Base-by-base conservation (phyloP, 768 basidiomycete genomes). In the Cystobasidium onofrii region DNA sequence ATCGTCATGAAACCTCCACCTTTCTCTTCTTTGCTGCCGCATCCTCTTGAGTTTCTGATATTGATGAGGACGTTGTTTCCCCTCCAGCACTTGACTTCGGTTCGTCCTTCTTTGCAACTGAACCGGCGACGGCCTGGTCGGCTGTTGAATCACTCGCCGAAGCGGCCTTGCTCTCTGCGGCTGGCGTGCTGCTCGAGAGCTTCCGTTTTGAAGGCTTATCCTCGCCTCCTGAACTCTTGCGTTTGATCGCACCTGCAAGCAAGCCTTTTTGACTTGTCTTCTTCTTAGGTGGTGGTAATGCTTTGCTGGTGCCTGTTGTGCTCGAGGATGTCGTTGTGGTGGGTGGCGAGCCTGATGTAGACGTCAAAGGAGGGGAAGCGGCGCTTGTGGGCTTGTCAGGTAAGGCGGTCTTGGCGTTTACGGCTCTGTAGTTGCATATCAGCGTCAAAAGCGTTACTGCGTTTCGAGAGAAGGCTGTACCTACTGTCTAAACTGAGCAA, bases 211-310 rank as follows among this genome's bases (percentile, higher is more conserved):
- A 25, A 41, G 7, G 27, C 12, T 69, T 43, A 29, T 69, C 44
- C 12, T 69, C 66, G 50, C 43, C 66, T 17, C 41, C 66, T 9
- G 66, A 69, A 23, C 23, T 44, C 44, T 69, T 69, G 18, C 66
- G 66, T 46, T 69, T 69, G 46, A 69, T 69, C 15, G 66, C 66
- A 23, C 66, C 66, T 43, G 66, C 66, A 18, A 69, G 50, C 44
- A 69, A 27, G 17, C 66, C 66, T 31, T 69, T 69, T 50, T 69
- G 66, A 15, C 39, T 43, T n/a, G 46, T 10, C 23, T 69, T 69
- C 41, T 52, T 52, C 27, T 29, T 69, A 10, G 39, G 39, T 20
- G 66, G 66, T 23, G 43, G 43, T 52, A 50, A 29, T 9, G 66
- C 31, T 52, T 25, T 31, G 13, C 36, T 55, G 7, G 36, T 23